Base-by-base conservation (phyloP, 108 stramenopile species). In the Skeletonema potamos region DNA sequence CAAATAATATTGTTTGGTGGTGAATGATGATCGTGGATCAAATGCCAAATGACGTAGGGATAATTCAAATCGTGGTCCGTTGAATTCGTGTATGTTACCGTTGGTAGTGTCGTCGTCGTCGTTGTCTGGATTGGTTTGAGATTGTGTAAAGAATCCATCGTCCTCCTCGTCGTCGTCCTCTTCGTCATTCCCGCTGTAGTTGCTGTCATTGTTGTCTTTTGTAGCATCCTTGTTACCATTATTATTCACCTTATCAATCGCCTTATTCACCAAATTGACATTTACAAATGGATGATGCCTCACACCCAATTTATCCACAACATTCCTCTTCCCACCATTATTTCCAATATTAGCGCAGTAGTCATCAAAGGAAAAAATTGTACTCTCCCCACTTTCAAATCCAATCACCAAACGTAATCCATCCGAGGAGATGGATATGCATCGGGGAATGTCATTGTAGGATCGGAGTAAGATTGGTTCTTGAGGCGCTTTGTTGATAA, bases 331-430 rank as follows among this genome's bases (percentile, higher is more conserved):
- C 27, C n/a, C 28, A 8, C n/a, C 26, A 8, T 30, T 7, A 27
- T 27, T 20, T n/a, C n/a, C n/a, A n/a, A n/a, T n/a, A n/a, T n/a
- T n/a, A n/a, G n/a, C n/a, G n/a, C n/a, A n/a, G n/a, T n/a, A n/a
- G n/a, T n/a, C n/a, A 18, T 87, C 83, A 65, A 72, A 91, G 18
- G 17, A 12, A 68, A 82, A 90, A 17, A 94, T 68, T n/a, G 39
- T 57, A 13, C 84, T 82, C 17, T 70, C 72, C 11, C 93, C 93
- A 54, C 82, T 77, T 15, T 90, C 86, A 33, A 84, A 86, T 3
- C 93, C 93, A 2, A 94, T 73, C 4, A 84, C 90, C 9, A 94
- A 44, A 9, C 89, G 86, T 26, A 62, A 65, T 11, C 83, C 87
- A 56, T 92, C 87, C 2, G 77, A 22, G 0, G 86, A 86, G 11